Percentiles rank a stretch among this genome's conserved stretches.
Conservation (phyloP, 495 filamentous ascomycete genomes). For the Copromyces sp. region DNA sequence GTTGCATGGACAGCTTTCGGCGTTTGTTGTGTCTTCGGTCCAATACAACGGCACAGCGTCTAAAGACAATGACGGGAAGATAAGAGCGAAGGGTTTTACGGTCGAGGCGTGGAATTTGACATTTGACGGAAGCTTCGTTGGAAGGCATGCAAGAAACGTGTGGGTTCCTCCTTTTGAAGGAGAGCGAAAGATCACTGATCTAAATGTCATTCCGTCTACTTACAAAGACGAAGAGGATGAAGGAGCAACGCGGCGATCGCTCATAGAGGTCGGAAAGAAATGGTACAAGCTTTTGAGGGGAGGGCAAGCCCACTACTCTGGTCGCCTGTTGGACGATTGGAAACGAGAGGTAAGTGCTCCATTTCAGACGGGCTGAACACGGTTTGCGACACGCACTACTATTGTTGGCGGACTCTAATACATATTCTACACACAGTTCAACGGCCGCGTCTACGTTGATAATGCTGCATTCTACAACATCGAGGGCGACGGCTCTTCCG, state of each 20-base stretch:
- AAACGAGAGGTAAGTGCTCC: background rate
- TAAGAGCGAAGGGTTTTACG: too few relatives aligned
- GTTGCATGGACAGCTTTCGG: background rate
- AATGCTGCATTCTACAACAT: background rate
- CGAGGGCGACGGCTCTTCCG: too few relatives aligned
- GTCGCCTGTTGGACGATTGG: background rate
- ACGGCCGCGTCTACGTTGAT: background rate
- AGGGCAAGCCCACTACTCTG: background rate
- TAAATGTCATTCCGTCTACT: background rate
- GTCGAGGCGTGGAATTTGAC: background rate
- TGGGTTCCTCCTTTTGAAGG: background rate
- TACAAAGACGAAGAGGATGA: background rate
- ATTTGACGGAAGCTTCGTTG: background rate
- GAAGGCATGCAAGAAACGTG: rapidly evolving
- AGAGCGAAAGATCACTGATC: background rate
- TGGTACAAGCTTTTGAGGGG: background rate
- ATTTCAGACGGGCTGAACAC: too few relatives aligned
- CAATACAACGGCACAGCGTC: too few relatives aligned
- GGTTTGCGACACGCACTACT: too few relatives aligned
- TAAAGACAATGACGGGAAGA: too few relatives aligned
- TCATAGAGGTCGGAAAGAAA: background rate
- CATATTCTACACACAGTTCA: too few relatives aligned
- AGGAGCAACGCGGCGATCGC: background rate
- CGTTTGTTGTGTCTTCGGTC: background rate
- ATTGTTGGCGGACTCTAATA: too few relatives aligned